Evolutionary conservation across 345 rosid species (phyloP).

Genomic region (Erysimum cheiranthoides): DNA sequence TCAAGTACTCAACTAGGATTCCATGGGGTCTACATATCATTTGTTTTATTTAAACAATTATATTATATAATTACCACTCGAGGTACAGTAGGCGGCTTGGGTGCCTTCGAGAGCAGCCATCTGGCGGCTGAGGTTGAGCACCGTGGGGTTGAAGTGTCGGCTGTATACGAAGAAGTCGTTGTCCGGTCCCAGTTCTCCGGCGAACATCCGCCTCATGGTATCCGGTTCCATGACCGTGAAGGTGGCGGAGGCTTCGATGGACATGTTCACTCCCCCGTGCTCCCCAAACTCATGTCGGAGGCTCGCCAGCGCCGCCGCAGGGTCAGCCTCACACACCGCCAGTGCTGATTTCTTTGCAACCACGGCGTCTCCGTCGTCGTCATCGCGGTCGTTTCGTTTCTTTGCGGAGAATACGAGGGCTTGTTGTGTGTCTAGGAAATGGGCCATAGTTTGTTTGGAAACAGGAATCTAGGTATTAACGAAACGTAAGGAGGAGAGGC

Average conservation of each 20-base stretch:
- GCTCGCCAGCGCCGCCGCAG: slow-evolving; percentile 77
- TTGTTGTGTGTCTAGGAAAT: slow-evolving; percentile 41
- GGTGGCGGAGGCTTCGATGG: slow-evolving; percentile 98
- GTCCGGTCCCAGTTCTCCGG: slow-evolving; percentile 96
- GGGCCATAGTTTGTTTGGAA: slow-evolving; percentile 51
- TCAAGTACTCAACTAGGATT: slow-evolving; percentile 17
- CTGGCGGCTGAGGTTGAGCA: slow-evolving; percentile 87
- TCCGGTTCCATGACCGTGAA: slow-evolving; percentile 99
- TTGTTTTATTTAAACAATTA: not conserved
- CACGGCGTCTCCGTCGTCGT: slow-evolving; percentile 47
- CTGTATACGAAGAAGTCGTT: slow-evolving; percentile 94
- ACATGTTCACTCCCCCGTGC: slow-evolving; percentile 99
- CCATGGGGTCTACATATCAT: not conserved
- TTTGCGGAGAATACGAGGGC: slow-evolving; percentile 52
- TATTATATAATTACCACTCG: slow-evolving; percentile 68
- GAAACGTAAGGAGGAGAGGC: slow-evolving; percentile 8
- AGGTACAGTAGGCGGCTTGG: slow-evolving; percentile 96
- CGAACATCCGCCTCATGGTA: slow-evolving; percentile 87
- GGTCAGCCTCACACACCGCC: slow-evolving; percentile 57
- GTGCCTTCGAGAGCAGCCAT: slow-evolving; percentile 99
- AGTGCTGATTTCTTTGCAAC: slow-evolving; percentile 58
- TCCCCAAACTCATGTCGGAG: slow-evolving; percentile 90
- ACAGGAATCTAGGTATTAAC: slow-evolving; percentile 1
- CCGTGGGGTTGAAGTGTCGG: slow-evolving; percentile 99
- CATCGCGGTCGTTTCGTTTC: slow-evolving; percentile 63